phyloP scores from a whole-genome alignment of 164 flowering plant species.

The Platanus orientalis region DNA sequence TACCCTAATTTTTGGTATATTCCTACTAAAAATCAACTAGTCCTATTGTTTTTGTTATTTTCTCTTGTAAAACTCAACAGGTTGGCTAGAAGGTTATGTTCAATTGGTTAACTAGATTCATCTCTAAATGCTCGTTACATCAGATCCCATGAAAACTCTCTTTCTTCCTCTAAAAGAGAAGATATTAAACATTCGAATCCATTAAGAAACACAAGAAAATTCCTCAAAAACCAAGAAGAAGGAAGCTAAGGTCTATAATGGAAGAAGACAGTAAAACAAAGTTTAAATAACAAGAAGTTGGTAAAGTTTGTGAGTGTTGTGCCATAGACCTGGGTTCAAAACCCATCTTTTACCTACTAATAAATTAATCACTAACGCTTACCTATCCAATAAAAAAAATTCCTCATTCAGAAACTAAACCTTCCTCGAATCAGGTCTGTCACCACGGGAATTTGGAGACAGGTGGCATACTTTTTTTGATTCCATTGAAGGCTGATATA shows the following conservation, averaged over 20 bases:
- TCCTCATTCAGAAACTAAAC: slow-evolving; percentile 7
- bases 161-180: background rate
- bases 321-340: too few species aligned
- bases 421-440: slow-evolving; percentile 5
- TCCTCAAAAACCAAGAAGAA: background rate
- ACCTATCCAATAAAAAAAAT: too few species aligned
- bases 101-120: too few species aligned
- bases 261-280: slow-evolving; percentile 9
- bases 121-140: too few species aligned
- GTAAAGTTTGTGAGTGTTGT: too few species aligned
- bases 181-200: slow-evolving; percentile 11
- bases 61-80: too few species aligned
- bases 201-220: background rate
- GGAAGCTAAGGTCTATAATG: background rate
- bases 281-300: background rate
- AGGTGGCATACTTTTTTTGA: background rate
- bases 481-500: background rate
- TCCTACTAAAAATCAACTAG: too few species aligned
- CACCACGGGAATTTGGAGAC: slow-evolving; percentile 8
- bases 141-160: background rate
- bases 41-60: too few species aligned
- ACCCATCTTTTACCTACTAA: too few species aligned
- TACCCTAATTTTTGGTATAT: too few species aligned
- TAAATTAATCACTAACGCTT: too few species aligned
- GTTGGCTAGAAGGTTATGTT: too few species aligned